Conservation (phyloP, 257 asterid genomes). For the Salvia hispanica region DNA sequence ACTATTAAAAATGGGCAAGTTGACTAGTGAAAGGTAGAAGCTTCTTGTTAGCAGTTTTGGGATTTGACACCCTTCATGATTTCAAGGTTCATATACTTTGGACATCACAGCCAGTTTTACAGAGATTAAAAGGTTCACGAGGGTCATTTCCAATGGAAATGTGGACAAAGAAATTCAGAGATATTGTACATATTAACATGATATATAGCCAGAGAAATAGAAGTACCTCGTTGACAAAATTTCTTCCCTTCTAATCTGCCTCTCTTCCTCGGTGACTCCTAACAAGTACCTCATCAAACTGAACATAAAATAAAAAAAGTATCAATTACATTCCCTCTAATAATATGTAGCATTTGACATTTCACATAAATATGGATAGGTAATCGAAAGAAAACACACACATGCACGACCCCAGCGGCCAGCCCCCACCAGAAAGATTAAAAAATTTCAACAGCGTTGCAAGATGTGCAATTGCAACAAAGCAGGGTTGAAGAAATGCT, state of each 20-base stretch:
- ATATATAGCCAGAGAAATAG: conserved; percentile 15
- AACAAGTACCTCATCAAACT: conserved; percentile 82
- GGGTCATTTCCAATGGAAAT: conserved; percentile 20
- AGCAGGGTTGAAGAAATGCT: neutral
- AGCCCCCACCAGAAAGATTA: neutral
- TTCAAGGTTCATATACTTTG: neutral
- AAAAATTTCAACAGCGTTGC: neutral
- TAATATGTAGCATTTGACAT: conserved; percentile 6
- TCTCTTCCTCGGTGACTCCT: conserved; percentile 91
- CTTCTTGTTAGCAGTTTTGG: neutral
- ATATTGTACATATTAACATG: conserved; percentile 9
- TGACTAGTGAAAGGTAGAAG: neutral
- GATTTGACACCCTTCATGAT: neutral
- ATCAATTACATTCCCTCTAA: conserved; percentile 19
- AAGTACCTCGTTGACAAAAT: conserved; percentile 86
- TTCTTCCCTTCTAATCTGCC: conserved; percentile 86
- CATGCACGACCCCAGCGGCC: neutral
- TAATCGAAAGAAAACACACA: conserved; percentile 1
- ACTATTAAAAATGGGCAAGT: neutral
- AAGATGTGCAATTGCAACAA: conserved; percentile 1
- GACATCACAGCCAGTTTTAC: neutral
- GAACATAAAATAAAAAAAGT: conserved; percentile 33
- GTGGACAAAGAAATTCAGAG: conserved; percentile 12
- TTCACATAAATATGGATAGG: neutral
- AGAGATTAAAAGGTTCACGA: neutral